Conservation (phyloP, 768 basidiomycete genomes). For the Panaeolus cyanescens region DNA sequence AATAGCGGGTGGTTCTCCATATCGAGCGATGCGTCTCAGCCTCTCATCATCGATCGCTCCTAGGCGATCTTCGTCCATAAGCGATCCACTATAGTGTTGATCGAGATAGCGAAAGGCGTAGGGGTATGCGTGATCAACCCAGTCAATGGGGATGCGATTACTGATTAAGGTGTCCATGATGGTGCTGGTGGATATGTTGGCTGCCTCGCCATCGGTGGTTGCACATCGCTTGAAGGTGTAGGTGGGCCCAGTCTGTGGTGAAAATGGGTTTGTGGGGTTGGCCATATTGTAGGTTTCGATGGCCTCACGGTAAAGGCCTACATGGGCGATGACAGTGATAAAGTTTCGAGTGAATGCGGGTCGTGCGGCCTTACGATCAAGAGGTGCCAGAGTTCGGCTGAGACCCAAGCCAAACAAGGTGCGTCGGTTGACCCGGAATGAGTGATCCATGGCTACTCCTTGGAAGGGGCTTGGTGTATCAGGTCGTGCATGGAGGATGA, state of each 20-base stretch:
- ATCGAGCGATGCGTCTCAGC: neutral
- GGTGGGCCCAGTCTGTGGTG: neutral
- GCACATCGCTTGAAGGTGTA: neutral
- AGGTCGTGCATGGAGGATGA: neutral
- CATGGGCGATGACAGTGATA: neutral
- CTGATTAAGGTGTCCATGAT: neutral
- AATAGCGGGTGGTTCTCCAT: neutral
- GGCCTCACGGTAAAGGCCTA: neutral
- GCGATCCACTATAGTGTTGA: neutral
- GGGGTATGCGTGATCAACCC: neutral
- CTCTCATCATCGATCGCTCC: neutral
- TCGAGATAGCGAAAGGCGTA: neutral
- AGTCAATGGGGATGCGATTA: neutral
- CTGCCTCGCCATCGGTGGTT: neutral
- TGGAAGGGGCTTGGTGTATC: neutral
- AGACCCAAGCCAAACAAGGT: neutral
- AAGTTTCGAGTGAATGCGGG: neutral
- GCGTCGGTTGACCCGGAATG: neutral
- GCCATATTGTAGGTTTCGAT: neutral
- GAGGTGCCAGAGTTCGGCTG: neutral
- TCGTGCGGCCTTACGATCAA: neutral
- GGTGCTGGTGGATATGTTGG: neutral
- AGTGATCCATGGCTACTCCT: neutral
- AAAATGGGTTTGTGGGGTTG: neutral
- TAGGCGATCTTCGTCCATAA: neutral